Evolutionary conservation across 192 early-diverging fungal species (phyloP), one percentile per base, ranked within the genome.

Genomic region (Cetraspora pellucida): DNA sequence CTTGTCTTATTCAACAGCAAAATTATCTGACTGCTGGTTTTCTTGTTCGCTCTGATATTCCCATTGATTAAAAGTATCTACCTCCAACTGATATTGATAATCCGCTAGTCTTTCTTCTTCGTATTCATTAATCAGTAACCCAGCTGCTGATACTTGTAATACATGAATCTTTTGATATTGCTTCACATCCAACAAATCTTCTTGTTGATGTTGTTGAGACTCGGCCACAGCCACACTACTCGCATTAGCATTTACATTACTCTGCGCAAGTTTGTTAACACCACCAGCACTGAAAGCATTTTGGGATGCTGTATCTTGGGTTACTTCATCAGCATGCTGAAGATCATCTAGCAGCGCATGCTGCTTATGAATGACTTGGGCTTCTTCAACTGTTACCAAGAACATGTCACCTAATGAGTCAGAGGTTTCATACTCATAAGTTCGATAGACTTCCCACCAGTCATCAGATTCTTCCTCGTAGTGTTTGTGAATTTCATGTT

Each of bases 181-280:
- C n/a, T 52, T 72, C 2, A 72, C 67, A 19, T 69, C 67, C n/a
- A 69, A 10, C 45, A 72, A 55, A 72, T 72, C 69, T 17, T 71
- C 0, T 25, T 21, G 13, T 71, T 72, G 67, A 50, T 69, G 11
- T 52, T 69, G 47, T 17, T 52, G 17, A 8, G 13, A 2, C 16
- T 52, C 69, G 1, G 27, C 69, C 14, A 31, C 50, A 54, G 49
- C 49, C 5, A 71, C 10, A 60, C 10, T 28, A 28, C 23, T 71
- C 19, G 28, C 11, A 71, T 28, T 71, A 71, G 25, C 11, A 55
- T 55, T 55, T 30, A n/a, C 6, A 30, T 28, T 55, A n/a, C 10
- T 23, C 23, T 72, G 27, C 8, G 1, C 52, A 21, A 25, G 27
- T 43, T 54, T 21, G n/a, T 49, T 7, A 10, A 43, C 67, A 50